These are phyloP conservation scores for Aureobasidium sp. DNA, from an alignment of 2,329 filamentous ascomycete species.

Conservation along the genomic window DNA sequence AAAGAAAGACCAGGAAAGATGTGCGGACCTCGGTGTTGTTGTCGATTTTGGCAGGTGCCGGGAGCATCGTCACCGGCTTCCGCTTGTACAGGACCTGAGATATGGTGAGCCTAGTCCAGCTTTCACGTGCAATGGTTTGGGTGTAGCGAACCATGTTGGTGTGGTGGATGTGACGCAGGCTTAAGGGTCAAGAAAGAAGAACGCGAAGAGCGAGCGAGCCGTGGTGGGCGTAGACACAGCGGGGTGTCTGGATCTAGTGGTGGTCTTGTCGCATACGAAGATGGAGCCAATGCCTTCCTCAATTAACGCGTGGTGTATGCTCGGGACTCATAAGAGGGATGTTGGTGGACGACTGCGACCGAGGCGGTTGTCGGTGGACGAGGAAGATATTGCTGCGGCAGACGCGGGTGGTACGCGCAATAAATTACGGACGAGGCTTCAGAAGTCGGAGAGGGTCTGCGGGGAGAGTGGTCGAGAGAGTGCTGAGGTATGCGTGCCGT, in stretches of 20 bases:
- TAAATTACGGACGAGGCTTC: conserved; percentile 24
- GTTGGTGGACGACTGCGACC: conserved; percentile 24
- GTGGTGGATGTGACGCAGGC: neutral
- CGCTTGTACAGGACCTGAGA: conserved; percentile 86
- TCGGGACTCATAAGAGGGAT: neutral
- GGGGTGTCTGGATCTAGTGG: neutral
- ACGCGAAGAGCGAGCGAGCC: neutral
- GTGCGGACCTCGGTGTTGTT: conserved; percentile 69
- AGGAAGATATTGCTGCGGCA: conserved; percentile 12
- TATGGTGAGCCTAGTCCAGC: neutral
- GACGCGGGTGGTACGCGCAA: conserved; percentile 28
- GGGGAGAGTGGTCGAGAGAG: conserved; percentile 15
- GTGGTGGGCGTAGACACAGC: neutral
- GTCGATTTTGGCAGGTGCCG: conserved; percentile 63
- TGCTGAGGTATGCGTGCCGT: conserved; percentile 15
- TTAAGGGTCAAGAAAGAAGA: neutral
- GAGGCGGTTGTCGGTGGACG: conserved; percentile 17
- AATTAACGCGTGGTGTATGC: conserved; percentile 1
- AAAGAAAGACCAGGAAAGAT: neutral
- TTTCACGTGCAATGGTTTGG: neutral
- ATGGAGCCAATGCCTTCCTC: conserved; percentile 1
- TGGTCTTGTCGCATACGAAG: neutral
- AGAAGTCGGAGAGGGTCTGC: conserved; percentile 4
- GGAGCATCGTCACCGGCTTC: conserved; percentile 80
- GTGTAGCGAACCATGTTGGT: conserved; percentile 11